Evolutionary conservation across 2,329 filamentous ascomycete species (phyloP).

Genomic region (Teratosphaeria nubilosa): DNA sequence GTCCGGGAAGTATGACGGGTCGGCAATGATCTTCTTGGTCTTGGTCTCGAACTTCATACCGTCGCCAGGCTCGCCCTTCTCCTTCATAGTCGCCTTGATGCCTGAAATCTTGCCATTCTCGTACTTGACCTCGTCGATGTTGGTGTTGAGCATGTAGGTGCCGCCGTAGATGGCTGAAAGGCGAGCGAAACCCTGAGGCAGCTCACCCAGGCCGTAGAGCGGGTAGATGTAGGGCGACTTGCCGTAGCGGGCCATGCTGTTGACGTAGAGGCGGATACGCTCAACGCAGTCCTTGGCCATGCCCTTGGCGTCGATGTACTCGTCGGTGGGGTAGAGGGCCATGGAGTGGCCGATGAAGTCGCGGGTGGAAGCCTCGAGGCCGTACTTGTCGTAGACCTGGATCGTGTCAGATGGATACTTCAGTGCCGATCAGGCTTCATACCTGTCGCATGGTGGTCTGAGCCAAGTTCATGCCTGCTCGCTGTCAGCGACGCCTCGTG

Average conservation of each 20-base stretch:
- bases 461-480: constrained; percentile 1
- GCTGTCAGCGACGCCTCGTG: constrained; percentile 70
- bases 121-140: constrained; percentile 80
- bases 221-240: constrained; percentile 99
- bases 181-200: constrained; percentile 94
- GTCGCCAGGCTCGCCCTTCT: constrained; percentile 60
- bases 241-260: constrained; percentile 93
- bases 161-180: constrained; percentile 97
- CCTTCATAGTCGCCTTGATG: constrained; percentile 95
- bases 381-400: constrained; percentile 98
- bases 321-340: constrained; percentile 87
- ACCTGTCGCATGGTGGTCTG: constrained; percentile 35
- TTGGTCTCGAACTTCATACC: constrained; percentile 92
- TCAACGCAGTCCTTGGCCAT: constrained; percentile 75
- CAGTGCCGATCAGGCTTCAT: constrained; percentile 64
- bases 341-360: constrained; percentile 98
- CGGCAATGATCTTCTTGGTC: constrained; percentile 88
- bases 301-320: constrained; percentile 67
- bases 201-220: constrained; percentile 90
- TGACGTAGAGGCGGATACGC: constrained; percentile 90
- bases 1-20: constrained; percentile 89
- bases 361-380: constrained; percentile 75
- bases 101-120: constrained; percentile 73
- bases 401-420: constrained; percentile 53
- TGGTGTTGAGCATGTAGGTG: constrained; percentile 98